Base-by-base conservation (phyloP, 306 rosid species). In the Begonia masoniana region DNA sequence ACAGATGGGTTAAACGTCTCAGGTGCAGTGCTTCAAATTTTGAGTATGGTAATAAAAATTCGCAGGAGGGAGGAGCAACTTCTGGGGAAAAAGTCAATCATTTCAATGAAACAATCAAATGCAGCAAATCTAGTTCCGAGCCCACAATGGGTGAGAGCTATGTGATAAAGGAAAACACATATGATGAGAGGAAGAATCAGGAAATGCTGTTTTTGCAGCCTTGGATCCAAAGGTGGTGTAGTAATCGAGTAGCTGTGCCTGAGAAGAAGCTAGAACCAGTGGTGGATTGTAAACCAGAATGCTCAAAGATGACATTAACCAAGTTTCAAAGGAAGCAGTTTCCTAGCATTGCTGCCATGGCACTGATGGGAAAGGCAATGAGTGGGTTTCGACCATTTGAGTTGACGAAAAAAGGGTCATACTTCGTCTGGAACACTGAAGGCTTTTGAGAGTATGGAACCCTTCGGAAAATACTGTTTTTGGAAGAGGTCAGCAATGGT, bases 291-390 rank as follows among this genome's bases (percentile, higher is more conserved):
- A 65, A 74, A 24, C 65, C 78, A 3, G 68, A 69, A 55, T 59
- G 72, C 62, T 63, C 68, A 54, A 76, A 66, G 57, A 55, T 39
- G 12, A 21, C 12, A n/a, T 45, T 45, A 8, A 58, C 59, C 68
- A 68, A 69, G 58, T 36, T 62, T 47, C 75, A 52, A 58, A 74
- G 76, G 77, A 77, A 70, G 74, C 78, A 70, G 62, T 83, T 83
- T 70, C 96, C 99, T 47, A 91, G 96, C 73, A 41, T 86, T 58
- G 99, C 77, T 71, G 96, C 96, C 43, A 81, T 91, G 96, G 96
- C 96, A 11, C 72, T 91, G 65, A 75, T 91, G 96, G 99, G 94
- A 57, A 91, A 70, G 73, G 76, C 86, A 48, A 48, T 81, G 78
- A 55, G 62, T 45, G 71, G 70, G 66, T 55, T 75, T 68, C 70